Evolutionary conservation across 768 basidiomycete species (phyloP).

Genomic region (Ramaria sp.): DNA sequence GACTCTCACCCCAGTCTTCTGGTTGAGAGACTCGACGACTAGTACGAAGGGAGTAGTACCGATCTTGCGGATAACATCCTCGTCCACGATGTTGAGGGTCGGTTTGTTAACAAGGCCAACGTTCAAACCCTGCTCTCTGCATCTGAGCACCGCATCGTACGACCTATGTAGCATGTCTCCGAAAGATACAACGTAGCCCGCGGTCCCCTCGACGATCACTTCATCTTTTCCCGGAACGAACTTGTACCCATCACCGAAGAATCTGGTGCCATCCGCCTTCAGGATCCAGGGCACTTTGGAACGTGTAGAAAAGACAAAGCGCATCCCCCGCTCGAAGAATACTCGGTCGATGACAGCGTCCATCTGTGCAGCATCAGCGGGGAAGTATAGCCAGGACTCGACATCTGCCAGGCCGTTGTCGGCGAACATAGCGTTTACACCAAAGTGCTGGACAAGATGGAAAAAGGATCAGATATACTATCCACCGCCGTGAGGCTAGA

Average conservation of each 20-base stretch:
- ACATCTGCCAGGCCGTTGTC: conserved; percentile 81
- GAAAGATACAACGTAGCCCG: conserved; percentile 76
- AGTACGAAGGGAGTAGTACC: conserved; percentile 70
- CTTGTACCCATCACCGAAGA: conserved; percentile 59
- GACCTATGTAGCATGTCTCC: conserved; percentile 83
- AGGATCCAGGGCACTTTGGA: conserved; percentile 85
- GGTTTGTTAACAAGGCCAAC: conserved; percentile 85
- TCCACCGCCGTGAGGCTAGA: too few species aligned
- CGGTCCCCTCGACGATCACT: conserved; percentile 62
- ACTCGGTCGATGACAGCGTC: conserved; percentile 60
- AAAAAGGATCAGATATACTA: not conserved
- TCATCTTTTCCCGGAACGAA: conserved; percentile 84
- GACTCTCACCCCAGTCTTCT: conserved; percentile 65
- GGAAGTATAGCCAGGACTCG: conserved; percentile 78
- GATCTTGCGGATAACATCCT: conserved; percentile 65
- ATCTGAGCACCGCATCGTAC: conserved; percentile 71
- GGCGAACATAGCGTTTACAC: conserved; percentile 75
- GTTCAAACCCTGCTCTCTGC: conserved; percentile 60
- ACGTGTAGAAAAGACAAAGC: conserved; percentile 84
- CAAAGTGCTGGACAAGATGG: conserved; percentile 4
- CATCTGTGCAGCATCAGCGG: conserved; percentile 79
- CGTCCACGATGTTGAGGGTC: conserved; percentile 74
- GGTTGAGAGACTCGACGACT: conserved; percentile 78
- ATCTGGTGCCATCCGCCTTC: conserved; percentile 58
- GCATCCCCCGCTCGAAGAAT: conserved; percentile 74